Evolutionary conservation across 441 rosid species (phyloP).

Genomic region (Adansonia madagascariensis): DNA sequence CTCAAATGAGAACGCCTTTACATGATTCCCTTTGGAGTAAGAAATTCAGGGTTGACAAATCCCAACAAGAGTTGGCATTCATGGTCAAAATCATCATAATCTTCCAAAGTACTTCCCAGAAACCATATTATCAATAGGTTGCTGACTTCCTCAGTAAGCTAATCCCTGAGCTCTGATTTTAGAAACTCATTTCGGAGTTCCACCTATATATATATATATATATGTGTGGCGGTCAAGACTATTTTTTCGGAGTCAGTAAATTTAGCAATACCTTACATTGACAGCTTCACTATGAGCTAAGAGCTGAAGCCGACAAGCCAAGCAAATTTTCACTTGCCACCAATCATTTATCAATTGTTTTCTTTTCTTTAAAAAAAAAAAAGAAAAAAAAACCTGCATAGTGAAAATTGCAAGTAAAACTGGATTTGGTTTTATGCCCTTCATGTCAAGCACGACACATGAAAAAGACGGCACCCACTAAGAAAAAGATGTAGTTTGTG

Average conservation of each 20-base stretch:
- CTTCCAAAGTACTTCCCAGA: conserved; percentile 23
- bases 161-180: background rate
- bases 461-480: conserved; percentile 27
- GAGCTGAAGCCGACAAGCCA: background rate
- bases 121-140: conserved; percentile 7
- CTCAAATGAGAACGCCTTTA: conserved; percentile 43
- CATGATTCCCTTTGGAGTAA: conserved; percentile 37
- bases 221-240: no score
- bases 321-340: background rate
- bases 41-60: conserved; percentile 38
- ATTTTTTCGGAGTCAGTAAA: background rate
- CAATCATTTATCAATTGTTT: conserved; percentile 1
- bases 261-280: background rate
- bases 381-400: background rate
- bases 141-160: no score
- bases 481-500: conserved; percentile 20
- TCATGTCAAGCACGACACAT: conserved; percentile 29
- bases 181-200: background rate
- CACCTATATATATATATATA: background rate
- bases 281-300: background rate
- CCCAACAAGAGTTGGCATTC: conserved; percentile 23
- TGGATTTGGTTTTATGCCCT: conserved; percentile 17
- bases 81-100: conserved; percentile 36
- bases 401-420: no score
- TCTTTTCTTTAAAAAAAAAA: background rate